Base-by-base conservation (phyloP, 306 rosid species). In the Cicer bijugum region DNA sequence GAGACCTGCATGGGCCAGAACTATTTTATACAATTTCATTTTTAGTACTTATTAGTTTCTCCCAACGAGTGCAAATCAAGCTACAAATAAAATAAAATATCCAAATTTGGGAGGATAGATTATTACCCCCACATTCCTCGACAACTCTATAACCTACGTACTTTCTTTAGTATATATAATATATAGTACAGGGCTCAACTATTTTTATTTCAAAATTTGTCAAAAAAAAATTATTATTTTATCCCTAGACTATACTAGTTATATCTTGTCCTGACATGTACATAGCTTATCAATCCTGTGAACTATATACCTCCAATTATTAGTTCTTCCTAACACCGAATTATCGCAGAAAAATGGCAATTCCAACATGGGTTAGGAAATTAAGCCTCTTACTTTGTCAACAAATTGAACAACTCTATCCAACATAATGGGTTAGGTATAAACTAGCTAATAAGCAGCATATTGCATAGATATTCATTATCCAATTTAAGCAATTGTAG, bases 61-160 rank as follows among this genome's bases (percentile, higher is more conserved):
- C 71, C 65, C 60, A 63, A 75, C 35, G 82, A 84, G 87, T 84
- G 74, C 75, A 77, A 1, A 84, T 67, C 40, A 84, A 84, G 87
- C 67, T 52, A 76, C 52, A 80, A 72, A 84, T 80, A 83, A 83
- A 83, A 16, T 57, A 66, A 40, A 38, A 42, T 51, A 65, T 60
- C 70, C 51, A 71, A 62, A 8, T 35, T 37, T 9, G 1, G 19
- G 19, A 17, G 14, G 16, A 79, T 59, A 71, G 8, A 56, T 42
- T 14, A 40, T 23, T n/a, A 8, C 19, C 64, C 48, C 12, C 44
- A 40, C 1, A 40, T 40, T 61, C 47, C 33, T 28, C 33, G 33
- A 28, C 33, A 28, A 28, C 33, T 28, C 33, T 28, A 28, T 28
- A 46, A 50, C 60, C 16, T 47, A 45, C 63, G 9, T 57, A 19